A percentile compares a stretch with the other conserved stretches of the same genome.
Conservation (phyloP, 176 grass and related monocot genomes). For the Elaeis guineensis region DNA sequence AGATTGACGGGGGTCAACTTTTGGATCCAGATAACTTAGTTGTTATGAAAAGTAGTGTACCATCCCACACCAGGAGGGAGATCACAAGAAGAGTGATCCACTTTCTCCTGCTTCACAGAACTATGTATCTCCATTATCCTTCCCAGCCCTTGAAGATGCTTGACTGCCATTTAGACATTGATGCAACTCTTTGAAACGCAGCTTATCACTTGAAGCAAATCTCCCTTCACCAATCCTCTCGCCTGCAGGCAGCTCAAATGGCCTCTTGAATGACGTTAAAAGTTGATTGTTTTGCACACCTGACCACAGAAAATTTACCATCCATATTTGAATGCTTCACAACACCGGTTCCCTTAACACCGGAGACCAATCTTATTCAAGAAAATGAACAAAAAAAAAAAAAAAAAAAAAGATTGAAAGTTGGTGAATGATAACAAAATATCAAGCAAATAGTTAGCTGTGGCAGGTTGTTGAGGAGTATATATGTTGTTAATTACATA, state of each 20-base stretch:
- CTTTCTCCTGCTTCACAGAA: conserved; percentile 19
- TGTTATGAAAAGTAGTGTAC: conserved; percentile 5
- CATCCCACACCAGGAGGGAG: conserved; percentile 11
- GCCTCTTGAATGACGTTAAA: too few species aligned
- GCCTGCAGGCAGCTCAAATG: neutral
- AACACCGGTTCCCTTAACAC: too few species aligned
- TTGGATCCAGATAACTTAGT: conserved; percentile 4
- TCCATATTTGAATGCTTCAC: too few species aligned
- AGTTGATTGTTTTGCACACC: too few species aligned
- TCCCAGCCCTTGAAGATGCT: neutral
- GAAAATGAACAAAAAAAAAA: too few species aligned
- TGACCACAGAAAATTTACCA: too few species aligned
- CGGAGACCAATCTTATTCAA: too few species aligned
- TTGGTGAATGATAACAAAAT: too few species aligned
- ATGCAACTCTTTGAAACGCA: neutral
- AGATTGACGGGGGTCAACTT: conserved; percentile 1
- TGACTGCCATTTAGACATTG: neutral
- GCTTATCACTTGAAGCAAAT: conserved; percentile 7
- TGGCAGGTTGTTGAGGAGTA: too few species aligned
- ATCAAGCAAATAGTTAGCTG: too few species aligned
- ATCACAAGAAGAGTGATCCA: conserved; percentile 10
- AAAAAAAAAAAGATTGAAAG: too few species aligned
- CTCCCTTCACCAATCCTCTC: neutral
- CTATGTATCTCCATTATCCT: neutral
- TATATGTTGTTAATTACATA: too few species aligned